Percentiles rank a stretch among this genome's conserved stretches.
Conservation (phyloP, 306 rosid species). For the Quercus cerris region DNA sequence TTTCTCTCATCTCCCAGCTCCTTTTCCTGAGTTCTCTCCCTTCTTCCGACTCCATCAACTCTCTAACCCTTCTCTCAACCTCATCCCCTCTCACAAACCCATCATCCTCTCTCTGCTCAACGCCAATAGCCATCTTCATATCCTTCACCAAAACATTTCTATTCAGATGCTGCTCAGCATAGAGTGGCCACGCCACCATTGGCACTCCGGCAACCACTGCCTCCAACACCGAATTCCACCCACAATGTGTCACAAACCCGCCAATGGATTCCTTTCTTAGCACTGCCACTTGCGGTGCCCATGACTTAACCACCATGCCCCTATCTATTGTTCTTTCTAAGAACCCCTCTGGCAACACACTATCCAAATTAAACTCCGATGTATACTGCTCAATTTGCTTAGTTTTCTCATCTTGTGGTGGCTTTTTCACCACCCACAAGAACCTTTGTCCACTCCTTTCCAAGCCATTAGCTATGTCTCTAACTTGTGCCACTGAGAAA, state of each 20-base stretch:
- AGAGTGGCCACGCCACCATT: conserved; percentile 41
- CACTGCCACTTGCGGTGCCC: conserved; percentile 38
- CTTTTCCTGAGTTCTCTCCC: conserved; percentile 22
- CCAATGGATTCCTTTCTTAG: conserved; percentile 29
- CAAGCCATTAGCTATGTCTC: conserved; percentile 20
- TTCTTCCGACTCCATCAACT: conserved; percentile 32
- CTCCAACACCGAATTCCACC: conserved; percentile 41
- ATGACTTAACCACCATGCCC: conserved; percentile 37
- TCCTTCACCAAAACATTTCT: conserved; percentile 26
- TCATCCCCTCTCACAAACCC: conserved; percentile 34
- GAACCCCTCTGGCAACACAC: conserved; percentile 30
- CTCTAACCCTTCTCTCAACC: conserved; percentile 23
- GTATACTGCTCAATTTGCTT: neutral
- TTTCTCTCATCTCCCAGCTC: conserved; percentile 17
- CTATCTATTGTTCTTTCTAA: conserved; percentile 23
- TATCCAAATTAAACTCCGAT: neutral
- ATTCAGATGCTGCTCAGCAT: conserved; percentile 40
- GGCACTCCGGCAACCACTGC: conserved; percentile 33
- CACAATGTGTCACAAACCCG: conserved; percentile 41
- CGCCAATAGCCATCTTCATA: conserved; percentile 26
- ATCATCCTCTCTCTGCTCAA: conserved; percentile 31
- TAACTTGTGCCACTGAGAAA: conserved; percentile 9
- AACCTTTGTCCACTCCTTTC: conserved; percentile 24
- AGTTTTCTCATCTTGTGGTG: neutral
- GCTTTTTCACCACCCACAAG: conserved; percentile 23